A percentile compares a stretch with the other conserved stretches of the same genome.
Conservation (phyloP, 2,329 filamentous ascomycete species). For the Xylaria sp. region DNA sequence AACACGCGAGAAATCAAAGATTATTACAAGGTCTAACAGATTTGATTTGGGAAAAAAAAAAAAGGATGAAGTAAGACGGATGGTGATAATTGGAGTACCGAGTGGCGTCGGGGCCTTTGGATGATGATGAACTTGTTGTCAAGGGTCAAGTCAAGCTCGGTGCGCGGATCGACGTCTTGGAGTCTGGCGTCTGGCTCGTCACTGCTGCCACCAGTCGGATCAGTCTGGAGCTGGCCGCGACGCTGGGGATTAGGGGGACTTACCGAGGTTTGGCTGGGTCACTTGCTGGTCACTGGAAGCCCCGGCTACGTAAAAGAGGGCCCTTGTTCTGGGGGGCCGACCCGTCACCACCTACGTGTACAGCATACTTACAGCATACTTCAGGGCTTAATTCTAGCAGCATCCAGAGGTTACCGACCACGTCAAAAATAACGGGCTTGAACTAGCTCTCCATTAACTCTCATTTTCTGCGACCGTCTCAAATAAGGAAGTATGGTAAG, state of each 20-base stretch:
- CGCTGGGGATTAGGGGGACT: neutral
- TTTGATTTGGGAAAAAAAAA: neutral
- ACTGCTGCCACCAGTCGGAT: neutral
- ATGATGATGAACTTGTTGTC: slow-evolving; percentile 3
- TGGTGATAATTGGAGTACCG: slow-evolving; percentile 2
- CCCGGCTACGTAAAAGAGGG: neutral
- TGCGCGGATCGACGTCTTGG: neutral
- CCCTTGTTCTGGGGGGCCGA: neutral
- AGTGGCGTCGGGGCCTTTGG: slow-evolving; percentile 16
- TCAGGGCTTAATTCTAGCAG: no score
- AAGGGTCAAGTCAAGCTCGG: neutral
- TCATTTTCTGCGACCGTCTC: no score
- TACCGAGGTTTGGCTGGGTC: slow-evolving; percentile 22
- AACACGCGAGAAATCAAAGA: neutral
- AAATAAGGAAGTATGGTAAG: no score
- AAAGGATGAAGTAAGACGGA: slow-evolving; percentile 9
- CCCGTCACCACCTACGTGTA: no score
- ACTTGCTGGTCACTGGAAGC: neutral
- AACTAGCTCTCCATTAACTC: no score
- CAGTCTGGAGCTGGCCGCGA: neutral
- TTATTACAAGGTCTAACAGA: slow-evolving; percentile 17
- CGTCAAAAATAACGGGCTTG: no score
- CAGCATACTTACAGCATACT: no score
- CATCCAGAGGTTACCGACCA: no score
- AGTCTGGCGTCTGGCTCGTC: neutral